Percentiles rank a stretch among this genome's conserved stretches.
Conservation (phyloP, 2,329 filamentous ascomycete species). For the Talaromyces sp. region DNA sequence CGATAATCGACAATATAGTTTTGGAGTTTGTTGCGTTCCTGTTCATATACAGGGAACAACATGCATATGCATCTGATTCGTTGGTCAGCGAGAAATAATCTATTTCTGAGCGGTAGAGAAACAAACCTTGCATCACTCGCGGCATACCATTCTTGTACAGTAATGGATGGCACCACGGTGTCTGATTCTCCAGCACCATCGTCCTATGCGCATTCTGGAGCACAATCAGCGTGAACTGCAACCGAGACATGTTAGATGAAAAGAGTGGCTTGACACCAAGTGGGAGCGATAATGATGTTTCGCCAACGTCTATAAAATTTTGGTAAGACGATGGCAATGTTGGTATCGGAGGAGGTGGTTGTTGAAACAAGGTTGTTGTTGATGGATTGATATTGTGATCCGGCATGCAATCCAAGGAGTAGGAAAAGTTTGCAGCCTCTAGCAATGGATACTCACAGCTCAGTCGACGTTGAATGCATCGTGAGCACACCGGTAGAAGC, state of each 20-base stretch:
- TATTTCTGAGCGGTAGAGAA: neutral
- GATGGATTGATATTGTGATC: neutral
- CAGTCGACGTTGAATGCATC: conserved; percentile 48
- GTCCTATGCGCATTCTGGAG: conserved; percentile 39
- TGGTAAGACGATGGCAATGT: neutral
- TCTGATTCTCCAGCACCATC: conserved; percentile 48
- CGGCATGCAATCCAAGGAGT: neutral
- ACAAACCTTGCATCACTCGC: conserved; percentile 45
- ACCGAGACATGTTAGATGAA: conserved; percentile 23
- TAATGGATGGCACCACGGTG: conserved; percentile 51
- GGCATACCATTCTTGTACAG: conserved; percentile 52
- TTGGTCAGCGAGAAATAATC: neutral
- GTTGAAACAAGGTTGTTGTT: neutral
- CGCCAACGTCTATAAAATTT: neutral
- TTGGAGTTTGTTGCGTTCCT: conserved; percentile 47
- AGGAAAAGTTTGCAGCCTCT: conserved; percentile 11
- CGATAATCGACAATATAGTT: conserved; percentile 48
- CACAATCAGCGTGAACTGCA: conserved; percentile 39
- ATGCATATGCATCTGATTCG: conserved; percentile 46
- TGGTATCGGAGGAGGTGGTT: neutral
- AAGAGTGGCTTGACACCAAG: conserved; percentile 12
- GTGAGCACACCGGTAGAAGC: conserved; percentile 47
- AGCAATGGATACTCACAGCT: conserved; percentile 44
- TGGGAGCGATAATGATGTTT: neutral
- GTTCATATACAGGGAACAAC: conserved; percentile 50